Conservation (phyloP, 306 rosid genomes). For the cucumber (Cucumis sativus) region DNA sequence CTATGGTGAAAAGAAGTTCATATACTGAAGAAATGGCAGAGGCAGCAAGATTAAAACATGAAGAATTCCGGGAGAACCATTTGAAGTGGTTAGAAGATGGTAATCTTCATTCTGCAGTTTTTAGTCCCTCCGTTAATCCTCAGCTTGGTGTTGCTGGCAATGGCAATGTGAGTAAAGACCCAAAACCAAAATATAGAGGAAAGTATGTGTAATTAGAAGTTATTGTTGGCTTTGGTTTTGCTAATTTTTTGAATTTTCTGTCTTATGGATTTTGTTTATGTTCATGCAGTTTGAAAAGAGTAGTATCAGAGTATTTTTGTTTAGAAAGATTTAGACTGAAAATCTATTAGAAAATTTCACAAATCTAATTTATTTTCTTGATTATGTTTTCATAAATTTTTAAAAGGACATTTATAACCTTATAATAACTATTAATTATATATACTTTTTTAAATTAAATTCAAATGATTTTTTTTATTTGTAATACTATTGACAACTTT, state of each 20-base stretch:
- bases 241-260: neutral
- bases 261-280: neutral
- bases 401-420: no score
- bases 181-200: conserved; percentile 80
- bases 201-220: conserved; percentile 50
- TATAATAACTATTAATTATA: no score
- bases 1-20: conserved; percentile 61
- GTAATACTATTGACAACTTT: no score
- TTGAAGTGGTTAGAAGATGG: conserved; percentile 89
- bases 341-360: no score
- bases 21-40: conserved; percentile 68
- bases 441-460: no score
- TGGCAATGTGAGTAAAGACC: conserved; percentile 38
- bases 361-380: no score
- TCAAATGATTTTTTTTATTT: no score
- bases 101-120: conserved; percentile 90
- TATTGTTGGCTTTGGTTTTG: neutral
- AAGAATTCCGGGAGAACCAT: conserved; percentile 81
- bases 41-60: conserved; percentile 54
- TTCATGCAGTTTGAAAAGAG: neutral
- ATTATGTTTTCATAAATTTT: no score
- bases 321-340: no score
- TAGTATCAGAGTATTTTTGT: no score
- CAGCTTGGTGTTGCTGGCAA: conserved; percentile 23
- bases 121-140: conserved; percentile 39